Evolutionary conservation across 768 basidiomycete species (phyloP).

Genomic region (Hirschioporus abietinus): DNA sequence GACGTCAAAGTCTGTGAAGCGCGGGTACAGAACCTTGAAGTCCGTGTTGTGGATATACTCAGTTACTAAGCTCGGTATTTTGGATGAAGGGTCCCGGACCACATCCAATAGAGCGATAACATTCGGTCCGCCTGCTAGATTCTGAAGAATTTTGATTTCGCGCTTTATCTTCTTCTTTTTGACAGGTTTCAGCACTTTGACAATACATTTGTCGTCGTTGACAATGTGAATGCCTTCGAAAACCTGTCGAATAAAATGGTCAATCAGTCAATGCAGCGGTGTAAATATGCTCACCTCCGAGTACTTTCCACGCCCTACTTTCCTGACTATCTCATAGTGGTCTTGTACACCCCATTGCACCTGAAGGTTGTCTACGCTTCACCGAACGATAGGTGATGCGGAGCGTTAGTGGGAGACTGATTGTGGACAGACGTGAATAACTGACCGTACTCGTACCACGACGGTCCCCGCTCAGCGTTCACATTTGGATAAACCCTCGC

Average conservation of each 20-base stretch:
- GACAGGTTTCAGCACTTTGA: conserved; percentile 97
- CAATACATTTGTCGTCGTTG: conserved; percentile 91
- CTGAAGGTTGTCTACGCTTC: conserved; percentile 75
- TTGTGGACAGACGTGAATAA: conserved; percentile 16
- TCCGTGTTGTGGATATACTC: conserved; percentile 99
- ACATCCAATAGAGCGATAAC: conserved; percentile 91
- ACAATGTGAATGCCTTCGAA: conserved; percentile 92
- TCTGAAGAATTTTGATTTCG: conserved; percentile 97
- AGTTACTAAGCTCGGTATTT: conserved; percentile 94
- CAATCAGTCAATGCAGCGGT: conserved; percentile 7
- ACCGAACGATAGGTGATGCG: conserved; percentile 10
- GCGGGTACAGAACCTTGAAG: conserved; percentile 94
- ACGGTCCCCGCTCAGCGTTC: conserved; percentile 78
- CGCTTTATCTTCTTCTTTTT: conserved; percentile 99
- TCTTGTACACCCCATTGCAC: conserved; percentile 98
- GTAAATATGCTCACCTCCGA: conserved; percentile 60
- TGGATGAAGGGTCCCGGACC: conserved; percentile 91
- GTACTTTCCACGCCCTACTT: conserved; percentile 94
- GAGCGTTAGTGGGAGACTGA: conserved; percentile 6
- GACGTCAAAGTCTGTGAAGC: conserved; percentile 93
- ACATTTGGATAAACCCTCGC: conserved; percentile 86
- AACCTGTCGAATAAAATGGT: conserved; percentile 41
- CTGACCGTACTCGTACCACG: conserved; percentile 95
- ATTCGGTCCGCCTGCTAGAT: conserved; percentile 94
- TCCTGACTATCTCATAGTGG: conserved; percentile 96